Base-by-base conservation (phyloP, 2,329 filamentous ascomycete species). In the Ascochyta pisi region DNA sequence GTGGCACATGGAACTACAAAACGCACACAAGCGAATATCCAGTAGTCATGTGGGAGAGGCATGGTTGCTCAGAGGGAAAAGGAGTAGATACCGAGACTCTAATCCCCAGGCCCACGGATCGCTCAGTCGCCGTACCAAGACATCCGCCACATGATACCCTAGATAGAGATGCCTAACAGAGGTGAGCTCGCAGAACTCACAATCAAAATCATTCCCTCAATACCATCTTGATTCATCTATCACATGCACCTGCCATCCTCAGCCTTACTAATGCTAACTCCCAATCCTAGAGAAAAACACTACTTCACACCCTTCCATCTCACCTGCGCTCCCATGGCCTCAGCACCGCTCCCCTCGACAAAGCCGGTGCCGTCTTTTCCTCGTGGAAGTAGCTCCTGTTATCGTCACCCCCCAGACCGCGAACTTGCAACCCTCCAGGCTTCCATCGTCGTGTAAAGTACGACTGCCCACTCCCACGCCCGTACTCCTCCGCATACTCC, bases 401-500 rank as follows among this genome's bases (percentile, higher is more conserved):
- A 13, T 75, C 77, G 8, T 67, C 66, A 2, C 64, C 60, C 40
- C 69, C 65, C 29, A 68, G 65, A 44, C 80, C 78, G 44, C 79
- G 71, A 50, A 69, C 63, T 64, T 73, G 77, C n/a, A 72, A 70
- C 1, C 75, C 71, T 15, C 76, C 67, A 13, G 69, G 57, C 37
- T 65, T 71, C 72, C 77, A 81, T 2, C 42, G 45, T 39, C 68
- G 70, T 22, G 67, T 76, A 61, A 77, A 81, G 64, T 79, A 77
- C 40, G 74, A 73, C 54, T 34, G 61, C n/a, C 27, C 70, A 61
- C 52, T 69, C 5, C 60, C 60, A 37, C 54, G 44, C 13, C 52
- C 54, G 15, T 46, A 58, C 42, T 70, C 65, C 22, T 71, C 78
- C 33, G 74, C 64, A 55, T 82, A 81, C 26, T 73, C 71, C 7